Base-by-base conservation (phyloP, 2,329 filamentous ascomycete species). In the Zymoseptoria tritici region DNA sequence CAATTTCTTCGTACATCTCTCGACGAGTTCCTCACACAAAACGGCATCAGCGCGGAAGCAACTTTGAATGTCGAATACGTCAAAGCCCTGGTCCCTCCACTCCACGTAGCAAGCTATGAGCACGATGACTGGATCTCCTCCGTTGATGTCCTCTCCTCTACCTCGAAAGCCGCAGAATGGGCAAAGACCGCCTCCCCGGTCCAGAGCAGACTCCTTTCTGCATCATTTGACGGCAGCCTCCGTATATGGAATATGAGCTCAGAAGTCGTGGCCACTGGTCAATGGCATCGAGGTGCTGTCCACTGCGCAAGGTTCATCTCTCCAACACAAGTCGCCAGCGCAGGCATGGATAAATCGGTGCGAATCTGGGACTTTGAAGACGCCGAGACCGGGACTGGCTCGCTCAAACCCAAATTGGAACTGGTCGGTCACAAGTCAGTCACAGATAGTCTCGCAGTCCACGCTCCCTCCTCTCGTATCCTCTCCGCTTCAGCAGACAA, bases 81-180 rank as follows among this genome's bases (percentile, higher is more conserved):
- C 42, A 88, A 91, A 69, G 94, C 91, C 64, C 79, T 97, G 67
- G 85, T 97, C 61, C 94, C 94, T 7, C 94, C 94, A 19, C 81
- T 89, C 42, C 93, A 94, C 74, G 86, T 96, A 67, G 88, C 91
- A 11, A 94, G 89, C 71, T 99, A 96, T 73, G 88, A 97, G 78
- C 93, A 99, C 74, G 92, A 99, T 71, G 94, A 97, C 75, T 99
- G 94, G 94, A 89, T 99, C 54, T 90, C 90, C 72, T 84, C 85
- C 24, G 85, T 97, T 24, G 91, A 97, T 73, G 83, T 96, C 4
- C 79, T 96, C 22, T 92, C 91, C 0, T 74, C 76, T 13, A 85
- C 81, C 11, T 88, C 89, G 1, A 76, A 79, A 6, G 83, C 85
- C 2, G 85, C 81, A 20, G 72, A 74, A 57, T 87, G 83, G 82